Base-by-base conservation (phyloP, 176 grass and related monocot species). In the Triticum monococcum region DNA sequence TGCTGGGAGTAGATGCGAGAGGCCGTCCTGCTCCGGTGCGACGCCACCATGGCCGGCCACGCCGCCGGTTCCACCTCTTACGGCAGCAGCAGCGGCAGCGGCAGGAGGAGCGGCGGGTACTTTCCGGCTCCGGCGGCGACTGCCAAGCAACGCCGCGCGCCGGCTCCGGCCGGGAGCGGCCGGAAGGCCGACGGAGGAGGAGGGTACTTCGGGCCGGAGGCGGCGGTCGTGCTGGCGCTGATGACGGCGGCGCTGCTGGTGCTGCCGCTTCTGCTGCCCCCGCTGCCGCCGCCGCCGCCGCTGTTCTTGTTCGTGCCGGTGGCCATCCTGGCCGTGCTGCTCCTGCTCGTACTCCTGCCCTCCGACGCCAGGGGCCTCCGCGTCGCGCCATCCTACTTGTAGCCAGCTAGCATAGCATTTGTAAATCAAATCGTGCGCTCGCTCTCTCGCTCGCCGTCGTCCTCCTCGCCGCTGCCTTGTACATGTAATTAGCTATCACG, bases 281-380 rank as follows among this genome's bases (percentile, higher is more conserved):
- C 80, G 5, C 80, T 86, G 5, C 90, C 90, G 26, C 87, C 86
- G n/a, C 86, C 86, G 23, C 87, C 91, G 68, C 62, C 63, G 45
- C 31, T 83, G 8, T 1, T 81, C 16, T 69, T 92, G 45, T 76
- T 92, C 30, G 59, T 92, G 1, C 91, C 91, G 14, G 74, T 92
- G n/a, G 80, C 74, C 84, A 83, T 92, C 68, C 78, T 92, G 76
- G 80, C 74, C 75, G 75, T 89, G 50, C 72, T 92, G 2, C 68
- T 89, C 9, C 28, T 89, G 4, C 62, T 89, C 75, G 63, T 74
- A 0, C 52, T 84, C 61, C 18, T 92, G n/a, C 87, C 91, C 9
- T 87, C 84, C 36, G 87, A 89, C 32, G 79, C 80, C 13, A 65
- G 35, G 37, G 57, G 24, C 72, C 43, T 77, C 69, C 82, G 9